phyloP scores from a whole-genome alignment of 2,329 filamentous ascomycete species.

The Myriosclerotinia curreyana region DNA sequence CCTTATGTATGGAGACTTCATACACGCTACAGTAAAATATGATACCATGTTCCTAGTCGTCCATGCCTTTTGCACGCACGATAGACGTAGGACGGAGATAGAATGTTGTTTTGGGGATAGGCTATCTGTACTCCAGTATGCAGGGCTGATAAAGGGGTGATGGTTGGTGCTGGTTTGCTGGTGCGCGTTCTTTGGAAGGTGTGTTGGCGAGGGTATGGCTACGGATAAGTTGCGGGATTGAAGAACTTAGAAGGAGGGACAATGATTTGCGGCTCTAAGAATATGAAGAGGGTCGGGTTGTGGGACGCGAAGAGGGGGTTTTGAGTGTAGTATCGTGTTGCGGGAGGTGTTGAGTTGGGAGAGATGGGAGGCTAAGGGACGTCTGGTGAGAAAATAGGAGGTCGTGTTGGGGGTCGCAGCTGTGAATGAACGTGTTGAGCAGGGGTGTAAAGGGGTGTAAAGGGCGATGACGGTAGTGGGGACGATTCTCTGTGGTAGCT shows the following conservation, averaged over 20 bases:
- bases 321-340: constrained; percentile 7
- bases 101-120: background rate
- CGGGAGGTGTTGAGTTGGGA: background rate
- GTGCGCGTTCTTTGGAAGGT: background rate
- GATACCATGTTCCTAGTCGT: constrained; percentile 6
- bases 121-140: constrained; percentile 10
- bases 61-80: constrained; percentile 7
- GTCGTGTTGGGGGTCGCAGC: constrained; percentile 14
- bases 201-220: constrained; percentile 13
- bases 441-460: constrained; percentile 6
- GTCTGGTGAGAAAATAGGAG: background rate
- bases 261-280: constrained; percentile 11
- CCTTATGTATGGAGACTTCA: constrained; percentile 2
- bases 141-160: constrained; percentile 18
- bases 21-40: constrained; percentile 11
- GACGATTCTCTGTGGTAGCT: background rate
- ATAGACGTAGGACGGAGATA: constrained; percentile 1
- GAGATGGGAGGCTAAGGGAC: background rate
- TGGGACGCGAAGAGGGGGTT: constrained; percentile 15
- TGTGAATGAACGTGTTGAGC: background rate
- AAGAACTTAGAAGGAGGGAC: background rate
- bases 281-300: background rate
- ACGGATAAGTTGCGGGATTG: constrained; percentile 11
- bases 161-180: constrained; percentile 21
- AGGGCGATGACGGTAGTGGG: constrained; percentile 1